These are phyloP conservation scores for Orbilia quercus DNA, from an alignment of 2,329 filamentous ascomycete species.

Conservation along the genomic window DNA sequence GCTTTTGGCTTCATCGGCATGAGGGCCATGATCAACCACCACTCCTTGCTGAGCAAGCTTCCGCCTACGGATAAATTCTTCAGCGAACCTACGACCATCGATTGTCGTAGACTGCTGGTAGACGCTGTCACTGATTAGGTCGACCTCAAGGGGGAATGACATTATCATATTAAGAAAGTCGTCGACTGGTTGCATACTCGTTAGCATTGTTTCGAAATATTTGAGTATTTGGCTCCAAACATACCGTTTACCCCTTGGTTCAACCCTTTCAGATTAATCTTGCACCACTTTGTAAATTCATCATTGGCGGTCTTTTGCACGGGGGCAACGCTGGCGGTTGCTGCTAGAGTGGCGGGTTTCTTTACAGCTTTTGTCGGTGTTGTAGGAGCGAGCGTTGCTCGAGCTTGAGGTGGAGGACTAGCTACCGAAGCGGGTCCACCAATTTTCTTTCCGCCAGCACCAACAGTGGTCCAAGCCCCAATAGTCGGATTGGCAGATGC, in stretches of 20 bases:
- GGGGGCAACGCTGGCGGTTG: slow-evolving; percentile 66
- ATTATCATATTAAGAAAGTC: slow-evolving; percentile 81
- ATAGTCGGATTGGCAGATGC: slow-evolving; percentile 64
- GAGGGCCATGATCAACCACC: slow-evolving; percentile 74
- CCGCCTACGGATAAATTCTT: slow-evolving; percentile 92
- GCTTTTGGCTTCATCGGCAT: slow-evolving; percentile 65
- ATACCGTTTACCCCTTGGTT: slow-evolving; percentile 75
- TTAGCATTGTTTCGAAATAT: slow-evolving; percentile 5
- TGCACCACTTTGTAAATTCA: slow-evolving; percentile 94
- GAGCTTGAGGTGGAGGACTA: slow-evolving; percentile 64
- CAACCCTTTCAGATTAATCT: slow-evolving; percentile 80
- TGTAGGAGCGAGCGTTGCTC: slow-evolving; percentile 49
- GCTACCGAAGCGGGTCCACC: slow-evolving; percentile 68
- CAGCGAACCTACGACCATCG: slow-evolving; percentile 90
- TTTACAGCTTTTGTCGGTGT: slow-evolving; percentile 51
- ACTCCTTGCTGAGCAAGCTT: slow-evolving; percentile 93
- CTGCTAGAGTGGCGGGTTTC: slow-evolving; percentile 63
- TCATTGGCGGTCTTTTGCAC: slow-evolving; percentile 75
- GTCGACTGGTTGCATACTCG: slow-evolving; percentile 71
- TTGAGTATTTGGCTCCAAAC: slow-evolving; percentile 58
- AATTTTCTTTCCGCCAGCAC: slow-evolving; percentile 90
- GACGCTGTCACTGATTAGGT: slow-evolving; percentile 88
- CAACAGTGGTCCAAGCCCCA: slow-evolving; percentile 91
- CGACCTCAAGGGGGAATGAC: slow-evolving; percentile 78
- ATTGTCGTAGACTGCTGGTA: slow-evolving; percentile 89